Conservation (phyloP, 768 basidiomycete genomes). For the Leccinum pellstonianum region DNA sequence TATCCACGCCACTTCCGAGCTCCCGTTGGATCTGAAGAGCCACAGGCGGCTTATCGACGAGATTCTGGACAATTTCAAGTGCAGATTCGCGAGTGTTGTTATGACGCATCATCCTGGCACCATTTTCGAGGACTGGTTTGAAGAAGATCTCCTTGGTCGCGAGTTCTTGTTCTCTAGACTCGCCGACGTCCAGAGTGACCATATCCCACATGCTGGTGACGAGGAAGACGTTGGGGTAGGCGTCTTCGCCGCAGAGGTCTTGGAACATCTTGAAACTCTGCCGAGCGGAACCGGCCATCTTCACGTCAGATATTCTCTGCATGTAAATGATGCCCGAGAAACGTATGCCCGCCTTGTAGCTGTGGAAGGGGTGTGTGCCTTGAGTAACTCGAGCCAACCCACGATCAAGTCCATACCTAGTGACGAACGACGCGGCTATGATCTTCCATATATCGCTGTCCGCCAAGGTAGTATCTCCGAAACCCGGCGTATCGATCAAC, state of each 20-base stretch:
- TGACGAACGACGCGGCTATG: slow-evolving; percentile 42
- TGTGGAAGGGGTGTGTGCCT: neutral
- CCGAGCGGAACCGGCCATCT: slow-evolving; percentile 45
- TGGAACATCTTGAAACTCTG: slow-evolving; percentile 51
- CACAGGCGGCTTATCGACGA: slow-evolving; percentile 39
- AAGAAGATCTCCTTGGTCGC: slow-evolving; percentile 44
- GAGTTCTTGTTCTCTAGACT: slow-evolving; percentile 44
- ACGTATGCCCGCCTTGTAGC: slow-evolving; percentile 27
- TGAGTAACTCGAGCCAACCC: neutral
- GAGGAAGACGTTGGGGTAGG: slow-evolving; percentile 47
- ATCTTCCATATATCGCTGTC: slow-evolving; percentile 51
- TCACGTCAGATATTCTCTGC: slow-evolving; percentile 50
- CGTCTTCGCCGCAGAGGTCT: slow-evolving; percentile 48
- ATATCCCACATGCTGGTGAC: slow-evolving; percentile 54
- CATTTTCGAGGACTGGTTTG: slow-evolving; percentile 46
- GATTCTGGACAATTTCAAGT: slow-evolving; percentile 39
- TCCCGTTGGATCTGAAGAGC: slow-evolving; percentile 55
- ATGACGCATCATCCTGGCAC: slow-evolving; percentile 45
- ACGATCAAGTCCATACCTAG: slow-evolving; percentile 17
- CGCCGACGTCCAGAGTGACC: slow-evolving; percentile 34
- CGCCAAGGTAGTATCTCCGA: slow-evolving; percentile 50
- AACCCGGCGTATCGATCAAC: slow-evolving; percentile 63
- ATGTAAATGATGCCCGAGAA: slow-evolving; percentile 51
- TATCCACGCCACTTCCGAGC: slow-evolving; percentile 43
- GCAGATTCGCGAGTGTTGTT: slow-evolving; percentile 44